Evolutionary conservation across 2,329 filamentous ascomycete genomes (phyloP).

Genomic region (Didymellaceae sp.): DNA sequence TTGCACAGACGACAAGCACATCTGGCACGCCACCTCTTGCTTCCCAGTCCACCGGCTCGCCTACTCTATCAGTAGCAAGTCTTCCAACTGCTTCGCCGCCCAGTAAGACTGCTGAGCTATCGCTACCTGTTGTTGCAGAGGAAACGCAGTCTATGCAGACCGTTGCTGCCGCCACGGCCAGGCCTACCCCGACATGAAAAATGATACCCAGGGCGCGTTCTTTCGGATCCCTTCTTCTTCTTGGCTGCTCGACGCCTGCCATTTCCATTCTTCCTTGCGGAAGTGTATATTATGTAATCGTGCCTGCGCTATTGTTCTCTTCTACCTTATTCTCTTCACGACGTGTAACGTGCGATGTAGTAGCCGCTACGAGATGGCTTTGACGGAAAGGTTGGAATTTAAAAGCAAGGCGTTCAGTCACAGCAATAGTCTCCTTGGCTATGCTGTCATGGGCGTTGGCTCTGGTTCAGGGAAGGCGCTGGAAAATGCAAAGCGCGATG

Average conservation of each 20-base stretch:
- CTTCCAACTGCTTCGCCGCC: conserved; percentile 40
- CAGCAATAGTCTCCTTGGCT: conserved; percentile 9
- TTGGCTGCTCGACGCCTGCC: conserved; percentile 26
- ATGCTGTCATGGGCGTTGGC: conserved; percentile 14
- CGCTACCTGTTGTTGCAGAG: conserved; percentile 36
- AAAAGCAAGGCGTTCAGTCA: conserved; percentile 17
- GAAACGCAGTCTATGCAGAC: conserved; percentile 27
- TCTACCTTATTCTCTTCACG: conserved; percentile 17
- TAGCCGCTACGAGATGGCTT: conserved; percentile 14
- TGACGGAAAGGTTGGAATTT: conserved; percentile 11
- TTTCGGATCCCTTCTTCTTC: conserved; percentile 24
- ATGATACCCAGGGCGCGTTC: conserved; percentile 32
- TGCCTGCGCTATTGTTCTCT: conserved; percentile 14
- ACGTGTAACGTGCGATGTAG: conserved; percentile 16
- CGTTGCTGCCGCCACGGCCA: conserved; percentile 6
- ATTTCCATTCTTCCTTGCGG: conserved; percentile 24
- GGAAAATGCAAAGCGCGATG: conserved; percentile 3
- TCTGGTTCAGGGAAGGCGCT: conserved; percentile 11
- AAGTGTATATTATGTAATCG: conserved; percentile 48
- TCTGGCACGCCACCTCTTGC: conserved; percentile 31
- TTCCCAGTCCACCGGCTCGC: conserved; percentile 40
- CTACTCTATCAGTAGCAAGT: conserved; percentile 41
- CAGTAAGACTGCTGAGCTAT: conserved; percentile 34
- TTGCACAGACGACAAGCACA: conserved; percentile 37
- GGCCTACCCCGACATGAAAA: conserved; percentile 28